Evolutionary conservation across 257 asterid species (phyloP).

Genomic region (Solanum chilense): DNA sequence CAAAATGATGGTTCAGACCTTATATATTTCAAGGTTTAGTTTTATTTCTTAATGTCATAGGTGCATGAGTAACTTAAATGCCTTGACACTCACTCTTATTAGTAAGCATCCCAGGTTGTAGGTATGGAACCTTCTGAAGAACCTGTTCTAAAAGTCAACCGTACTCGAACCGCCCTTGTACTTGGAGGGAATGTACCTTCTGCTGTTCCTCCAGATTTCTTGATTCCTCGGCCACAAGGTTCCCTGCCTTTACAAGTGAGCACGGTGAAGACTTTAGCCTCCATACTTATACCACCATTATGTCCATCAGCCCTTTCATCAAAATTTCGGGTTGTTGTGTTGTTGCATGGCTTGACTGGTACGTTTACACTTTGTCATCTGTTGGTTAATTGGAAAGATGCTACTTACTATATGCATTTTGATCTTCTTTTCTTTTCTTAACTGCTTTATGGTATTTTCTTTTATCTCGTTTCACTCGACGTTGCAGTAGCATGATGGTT

Average conservation of each 20-base stretch:
- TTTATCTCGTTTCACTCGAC: not conserved
- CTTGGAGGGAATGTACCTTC: slow-evolving; percentile 85
- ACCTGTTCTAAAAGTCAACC: slow-evolving; percentile 60
- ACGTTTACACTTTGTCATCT: slow-evolving; percentile 10
- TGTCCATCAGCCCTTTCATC: slow-evolving; percentile 80
- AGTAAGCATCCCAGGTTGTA: slow-evolving; percentile 39
- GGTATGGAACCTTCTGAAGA: slow-evolving; percentile 86
- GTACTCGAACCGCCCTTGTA: slow-evolving; percentile 77
- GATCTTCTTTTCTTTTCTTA: not conserved
- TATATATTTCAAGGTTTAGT: slow-evolving; percentile 67
- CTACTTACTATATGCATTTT: not conserved
- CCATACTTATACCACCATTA: slow-evolving; percentile 72
- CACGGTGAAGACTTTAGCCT: slow-evolving; percentile 50
- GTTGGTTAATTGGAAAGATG: not conserved
- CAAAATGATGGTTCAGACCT: slow-evolving; percentile 29
- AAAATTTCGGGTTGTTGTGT: slow-evolving; percentile 72
- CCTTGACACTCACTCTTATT: not conserved
- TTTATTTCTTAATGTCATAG: not conserved
- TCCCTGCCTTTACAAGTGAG: slow-evolving; percentile 55
- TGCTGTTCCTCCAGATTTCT: slow-evolving; percentile 64
- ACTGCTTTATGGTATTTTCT: not conserved
- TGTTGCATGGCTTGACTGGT: slow-evolving; percentile 81
- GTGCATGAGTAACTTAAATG: not conserved
- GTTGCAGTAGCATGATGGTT: not conserved
- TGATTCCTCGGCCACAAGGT: slow-evolving; percentile 31